A percentile compares a stretch with the other conserved stretches of the same genome.
Conservation (phyloP, 2,329 filamentous ascomycete species). For the Allantophomopsis cytisporea region DNA sequence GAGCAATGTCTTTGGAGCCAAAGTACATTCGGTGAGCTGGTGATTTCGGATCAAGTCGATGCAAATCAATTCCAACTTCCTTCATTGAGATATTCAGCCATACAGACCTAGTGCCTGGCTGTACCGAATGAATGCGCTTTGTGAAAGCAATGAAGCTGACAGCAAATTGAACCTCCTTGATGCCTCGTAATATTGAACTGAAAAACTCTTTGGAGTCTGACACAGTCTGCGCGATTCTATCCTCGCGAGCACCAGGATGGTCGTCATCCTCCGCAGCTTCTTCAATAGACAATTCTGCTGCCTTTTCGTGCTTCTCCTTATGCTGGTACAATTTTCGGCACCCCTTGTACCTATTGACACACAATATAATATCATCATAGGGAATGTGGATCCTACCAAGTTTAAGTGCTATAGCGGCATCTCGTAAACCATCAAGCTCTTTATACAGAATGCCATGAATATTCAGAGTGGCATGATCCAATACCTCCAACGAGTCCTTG, state of each 20-base stretch:
- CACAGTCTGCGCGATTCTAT: constrained; percentile 66
- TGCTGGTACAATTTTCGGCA: constrained; percentile 19
- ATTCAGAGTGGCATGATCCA: constrained; percentile 81
- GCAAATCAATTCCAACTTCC: constrained; percentile 84
- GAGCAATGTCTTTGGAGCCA: constrained; percentile 78
- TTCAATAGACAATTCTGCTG: constrained; percentile 50
- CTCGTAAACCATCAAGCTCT: constrained; percentile 72
- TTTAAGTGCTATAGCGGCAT: constrained; percentile 83
- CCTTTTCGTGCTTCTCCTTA: constrained; percentile 17
- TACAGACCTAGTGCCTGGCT: constrained; percentile 55
- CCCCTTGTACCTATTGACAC: constrained; percentile 40
- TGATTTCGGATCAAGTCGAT: constrained; percentile 82
- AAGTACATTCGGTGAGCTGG: constrained; percentile 99
- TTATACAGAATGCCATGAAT: constrained; percentile 84
- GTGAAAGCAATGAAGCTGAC: constrained; percentile 83
- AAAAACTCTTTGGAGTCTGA: constrained; percentile 89
- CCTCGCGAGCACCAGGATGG: constrained; percentile 42
- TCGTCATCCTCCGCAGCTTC: constrained; percentile 61
- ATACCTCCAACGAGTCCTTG: constrained; percentile 69
- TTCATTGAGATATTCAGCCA: constrained; percentile 87
- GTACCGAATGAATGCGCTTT: constrained; percentile 59
- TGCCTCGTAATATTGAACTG: constrained; percentile 76
- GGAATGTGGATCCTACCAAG: constrained; percentile 82
- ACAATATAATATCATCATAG: constrained; percentile 68
- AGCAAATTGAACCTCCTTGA: constrained; percentile 93